A percentile compares a stretch with the other conserved stretches of the same genome.
phyloP scores from a whole-genome alignment of 257 asterid species.

The Anisodus tanguticus region DNA sequence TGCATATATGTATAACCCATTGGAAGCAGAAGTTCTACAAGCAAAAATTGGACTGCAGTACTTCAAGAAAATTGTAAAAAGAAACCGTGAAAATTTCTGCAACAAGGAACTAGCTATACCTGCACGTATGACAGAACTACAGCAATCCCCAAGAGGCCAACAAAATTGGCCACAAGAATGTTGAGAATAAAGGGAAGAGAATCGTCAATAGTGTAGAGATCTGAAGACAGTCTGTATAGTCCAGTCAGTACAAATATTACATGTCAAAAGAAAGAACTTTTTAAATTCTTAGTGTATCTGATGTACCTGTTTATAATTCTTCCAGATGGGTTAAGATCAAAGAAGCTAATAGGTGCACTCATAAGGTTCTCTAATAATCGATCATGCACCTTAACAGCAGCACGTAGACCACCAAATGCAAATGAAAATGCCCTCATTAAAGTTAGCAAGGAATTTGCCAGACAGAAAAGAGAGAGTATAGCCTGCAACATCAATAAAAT shows the following conservation, averaged over 20 bases:
- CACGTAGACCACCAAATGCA: constrained; percentile 91
- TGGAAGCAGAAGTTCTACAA: constrained; percentile 18
- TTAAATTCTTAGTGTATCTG: constrained; percentile 28
- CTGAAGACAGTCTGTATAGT: constrained; percentile 81
- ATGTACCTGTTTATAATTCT: constrained; percentile 92
- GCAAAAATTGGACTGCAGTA: not conserved
- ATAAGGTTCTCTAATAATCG: constrained; percentile 62
- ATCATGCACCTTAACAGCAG: constrained; percentile 80
- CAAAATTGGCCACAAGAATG: constrained; percentile 89
- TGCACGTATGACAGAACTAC: constrained; percentile 80
- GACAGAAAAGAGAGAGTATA: constrained; percentile 70
- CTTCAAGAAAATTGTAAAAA: not conserved
- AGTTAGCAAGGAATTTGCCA: constrained; percentile 75
- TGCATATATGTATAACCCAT: constrained; percentile 40
- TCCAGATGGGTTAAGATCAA: constrained; percentile 88
- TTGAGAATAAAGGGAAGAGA: constrained; percentile 97
- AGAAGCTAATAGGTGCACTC: constrained; percentile 76
- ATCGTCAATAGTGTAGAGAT: constrained; percentile 93
- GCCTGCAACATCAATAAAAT: constrained; percentile 51
- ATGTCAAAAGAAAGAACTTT: constrained; percentile 8
- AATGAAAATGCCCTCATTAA: constrained; percentile 86
- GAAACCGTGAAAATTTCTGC: constrained; percentile 22
- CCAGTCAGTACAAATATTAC: constrained; percentile 40
- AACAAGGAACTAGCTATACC: constrained; percentile 45
- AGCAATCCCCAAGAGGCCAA: constrained; percentile 85